These are phyloP conservation scores for Didymella glomerata DNA, from an alignment of 2,329 filamentous ascomycete genomes.

Conservation along the genomic window DNA sequence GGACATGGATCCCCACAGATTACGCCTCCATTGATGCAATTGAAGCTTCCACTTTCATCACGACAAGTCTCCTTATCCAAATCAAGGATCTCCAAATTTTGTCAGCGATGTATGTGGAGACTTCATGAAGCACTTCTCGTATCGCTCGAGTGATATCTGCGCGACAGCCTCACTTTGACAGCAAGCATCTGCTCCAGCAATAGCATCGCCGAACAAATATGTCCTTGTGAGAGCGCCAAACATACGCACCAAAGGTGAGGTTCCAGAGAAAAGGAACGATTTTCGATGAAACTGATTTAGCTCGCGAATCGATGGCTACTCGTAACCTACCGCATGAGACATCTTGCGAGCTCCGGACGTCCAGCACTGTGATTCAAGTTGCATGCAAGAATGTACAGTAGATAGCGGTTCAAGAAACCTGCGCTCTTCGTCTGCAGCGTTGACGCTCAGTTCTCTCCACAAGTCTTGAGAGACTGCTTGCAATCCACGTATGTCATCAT, in stretches of 20 bases:
- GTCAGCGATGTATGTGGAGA: neutral
- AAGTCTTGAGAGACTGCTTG: too few relatives aligned
- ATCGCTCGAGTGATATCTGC: neutral
- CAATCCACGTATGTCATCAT: too few relatives aligned
- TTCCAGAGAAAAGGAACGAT: neutral
- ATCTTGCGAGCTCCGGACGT: neutral
- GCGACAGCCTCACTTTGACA: neutral
- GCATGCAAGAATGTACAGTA: too few relatives aligned
- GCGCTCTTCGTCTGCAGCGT: neutral
- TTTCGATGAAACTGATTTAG: neutral
- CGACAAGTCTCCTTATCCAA: neutral
- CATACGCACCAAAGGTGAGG: neutral
- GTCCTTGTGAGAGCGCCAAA: too few relatives aligned
- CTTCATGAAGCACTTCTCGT: neutral
- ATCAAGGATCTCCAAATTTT: neutral
- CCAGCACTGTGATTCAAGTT: too few relatives aligned
- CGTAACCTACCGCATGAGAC: neutral
- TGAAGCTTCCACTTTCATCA: constrained; percentile 11
- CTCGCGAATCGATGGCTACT: neutral
- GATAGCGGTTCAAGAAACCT: too few relatives aligned
- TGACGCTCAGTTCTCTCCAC: too few relatives aligned
- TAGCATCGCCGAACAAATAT: neutral
- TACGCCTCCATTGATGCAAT: constrained; percentile 9
- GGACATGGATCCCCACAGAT: constrained; percentile 10
- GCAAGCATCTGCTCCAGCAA: neutral